Evolutionary conservation across 176 grass and related monocot species (phyloP), one percentile per base, ranked within the genome.

Genomic region (Olyra latifolia): DNA sequence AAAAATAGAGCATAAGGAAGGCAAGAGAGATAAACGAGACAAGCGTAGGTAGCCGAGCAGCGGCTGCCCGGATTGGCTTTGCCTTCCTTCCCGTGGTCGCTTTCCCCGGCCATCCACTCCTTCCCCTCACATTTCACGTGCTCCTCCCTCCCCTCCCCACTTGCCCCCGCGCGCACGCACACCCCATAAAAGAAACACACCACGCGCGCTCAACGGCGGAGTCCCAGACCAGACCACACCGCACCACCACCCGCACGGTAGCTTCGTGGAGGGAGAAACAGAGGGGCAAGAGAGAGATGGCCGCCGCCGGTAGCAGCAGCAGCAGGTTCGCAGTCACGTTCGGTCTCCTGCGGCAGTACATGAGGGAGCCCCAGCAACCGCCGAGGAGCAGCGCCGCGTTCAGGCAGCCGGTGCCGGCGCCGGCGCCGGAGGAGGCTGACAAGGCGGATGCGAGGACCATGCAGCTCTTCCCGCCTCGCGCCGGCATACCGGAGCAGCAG

Each of bases 331-430:
- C 59, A 10, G 30, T 85, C 46, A 81, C 82, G 11, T 88, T 73
- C 63, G 80, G 53, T 4, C 77, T 91, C 25, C 78, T 88, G 20
- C 76, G 78, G 30, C 85, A 79, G 62, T 91, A 88, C 72, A 71
- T 91, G 66, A 63, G 58, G 63, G 82, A 82, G 25, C 47, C 75
- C 4, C 72, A 79, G 66, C 45, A 69, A 38, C 66, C 63, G 82
- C 10, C 28, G 60, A 28, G 60, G 72, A 35, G 32, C 32, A 35
- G 10, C 44, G 52, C 52, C 10, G 66, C 47, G 69, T 52, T 42
- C 72, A 32, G 74, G 67, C 16, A 38, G 46, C 38, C 74, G 75
- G 75, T 81, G 25, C 25, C 27, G 7, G 40, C 80, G 15, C 43
- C 43, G 8, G 40, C 59, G 27, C 14, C 23, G 50, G n/a, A 2